Evolutionary conservation across 441 rosid genomes (phyloP).

Genomic region (Populus trichocarpa): DNA sequence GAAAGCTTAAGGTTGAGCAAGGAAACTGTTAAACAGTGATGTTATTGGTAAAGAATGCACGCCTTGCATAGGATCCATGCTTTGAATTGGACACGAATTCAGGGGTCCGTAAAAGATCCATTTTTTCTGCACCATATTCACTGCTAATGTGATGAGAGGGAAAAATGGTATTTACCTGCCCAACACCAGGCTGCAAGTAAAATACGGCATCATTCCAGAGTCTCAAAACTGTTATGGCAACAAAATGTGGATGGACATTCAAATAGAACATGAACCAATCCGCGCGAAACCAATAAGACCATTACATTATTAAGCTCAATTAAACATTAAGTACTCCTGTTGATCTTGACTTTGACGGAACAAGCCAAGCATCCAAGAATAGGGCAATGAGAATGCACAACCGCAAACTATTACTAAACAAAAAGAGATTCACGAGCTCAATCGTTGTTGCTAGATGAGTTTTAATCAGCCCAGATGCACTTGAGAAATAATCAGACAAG

Average conservation of each 20-base stretch:
- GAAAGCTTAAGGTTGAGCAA: neutral
- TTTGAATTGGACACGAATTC: neutral
- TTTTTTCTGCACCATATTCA: constrained; percentile 7
- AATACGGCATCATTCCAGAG: neutral
- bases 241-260: neutral
- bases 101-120: constrained; percentile 9
- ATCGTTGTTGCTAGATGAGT: neutral
- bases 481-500: neutral
- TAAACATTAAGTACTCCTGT: neutral
- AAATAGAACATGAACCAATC: neutral
- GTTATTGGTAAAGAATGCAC: neutral
- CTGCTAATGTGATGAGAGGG: neutral
- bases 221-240: neutral
- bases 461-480: neutral
- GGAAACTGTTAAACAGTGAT: neutral
- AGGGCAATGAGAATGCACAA: neutral
- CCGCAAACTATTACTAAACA: neutral
- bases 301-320: neutral
- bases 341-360: neutral
- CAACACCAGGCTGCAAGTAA: neutral
- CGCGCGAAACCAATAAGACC: neutral
- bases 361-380: neutral
- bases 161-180: neutral
- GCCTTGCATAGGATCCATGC: constrained; percentile 13
- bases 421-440: neutral